A percentile compares a stretch with the other conserved stretches of the same genome.
These are phyloP conservation scores for Cyberlindnera maclurae DNA, from an alignment of 805 yeast species.

Conservation along the genomic window DNA sequence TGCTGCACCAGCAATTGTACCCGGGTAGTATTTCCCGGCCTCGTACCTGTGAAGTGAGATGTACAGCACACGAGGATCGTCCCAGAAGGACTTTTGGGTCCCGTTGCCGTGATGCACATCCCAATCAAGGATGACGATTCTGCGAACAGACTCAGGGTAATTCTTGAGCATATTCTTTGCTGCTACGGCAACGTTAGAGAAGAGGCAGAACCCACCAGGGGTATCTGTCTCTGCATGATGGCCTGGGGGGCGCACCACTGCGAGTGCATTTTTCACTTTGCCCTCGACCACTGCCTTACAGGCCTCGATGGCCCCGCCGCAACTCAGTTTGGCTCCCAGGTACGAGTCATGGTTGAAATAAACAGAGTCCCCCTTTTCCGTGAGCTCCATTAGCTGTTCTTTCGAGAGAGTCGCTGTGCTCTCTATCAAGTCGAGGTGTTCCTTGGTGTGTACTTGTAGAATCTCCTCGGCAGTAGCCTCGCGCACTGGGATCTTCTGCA, in stretches of 20 bases:
- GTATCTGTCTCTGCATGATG: slow-evolving; percentile 98
- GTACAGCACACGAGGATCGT: slow-evolving; percentile 87
- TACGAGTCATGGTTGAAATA: slow-evolving; percentile 89
- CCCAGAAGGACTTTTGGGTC: slow-evolving; percentile 84
- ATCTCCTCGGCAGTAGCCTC: slow-evolving; percentile 87
- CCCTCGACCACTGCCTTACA: slow-evolving; percentile 94
- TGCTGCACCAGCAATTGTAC: slow-evolving; percentile 77
- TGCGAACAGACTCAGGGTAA: slow-evolving; percentile 84
- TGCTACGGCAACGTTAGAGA: slow-evolving; percentile 95
- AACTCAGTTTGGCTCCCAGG: slow-evolving; percentile 80
- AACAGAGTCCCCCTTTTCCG: slow-evolving; percentile 90
- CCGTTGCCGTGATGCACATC: slow-evolving; percentile 99
- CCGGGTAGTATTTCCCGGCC: slow-evolving; percentile 89
- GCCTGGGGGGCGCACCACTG: slow-evolving; percentile 97
- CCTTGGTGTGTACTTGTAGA: slow-evolving; percentile 73
- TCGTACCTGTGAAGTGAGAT: slow-evolving; percentile 91
- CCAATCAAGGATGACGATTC: slow-evolving; percentile 88
- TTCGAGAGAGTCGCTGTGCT: slow-evolving; percentile 73
- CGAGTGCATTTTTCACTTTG: slow-evolving; percentile 81
- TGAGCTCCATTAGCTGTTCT: slow-evolving; percentile 69
- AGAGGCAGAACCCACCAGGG: slow-evolving; percentile 95
- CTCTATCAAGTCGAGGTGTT: slow-evolving; percentile 69
- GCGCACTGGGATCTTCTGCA: slow-evolving; percentile 85
- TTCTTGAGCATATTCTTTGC: slow-evolving; percentile 74
- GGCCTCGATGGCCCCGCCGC: slow-evolving; percentile 97